Conservation (phyloP, 108 stramenopile species). For the Nitzschia sp. region DNA sequence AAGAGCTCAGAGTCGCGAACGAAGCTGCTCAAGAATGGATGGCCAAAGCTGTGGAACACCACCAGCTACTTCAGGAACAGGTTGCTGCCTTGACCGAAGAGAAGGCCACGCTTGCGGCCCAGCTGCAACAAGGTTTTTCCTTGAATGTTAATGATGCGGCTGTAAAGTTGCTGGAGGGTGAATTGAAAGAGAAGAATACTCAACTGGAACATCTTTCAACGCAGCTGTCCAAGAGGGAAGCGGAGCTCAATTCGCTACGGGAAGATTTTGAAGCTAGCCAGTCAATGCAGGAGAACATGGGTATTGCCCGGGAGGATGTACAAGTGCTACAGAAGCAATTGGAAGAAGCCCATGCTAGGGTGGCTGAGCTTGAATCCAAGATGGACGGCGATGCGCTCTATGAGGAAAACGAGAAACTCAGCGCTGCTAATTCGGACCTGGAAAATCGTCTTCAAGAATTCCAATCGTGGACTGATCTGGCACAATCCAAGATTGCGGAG, state of each 20-base stretch:
- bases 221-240: constrained; percentile 9
- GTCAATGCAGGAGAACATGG: too few species aligned
- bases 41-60: constrained; percentile 73
- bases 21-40: constrained; percentile 80
- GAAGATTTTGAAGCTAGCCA: too few species aligned
- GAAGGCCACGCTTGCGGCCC: constrained; percentile 23
- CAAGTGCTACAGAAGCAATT: constrained; percentile 29
- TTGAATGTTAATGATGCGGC: constrained; percentile 4
- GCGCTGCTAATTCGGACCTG: constrained; percentile 28
- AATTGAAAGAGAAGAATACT: not conserved
- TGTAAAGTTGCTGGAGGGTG: not conserved
- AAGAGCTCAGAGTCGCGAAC: constrained; percentile 54
- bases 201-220: constrained; percentile 20
- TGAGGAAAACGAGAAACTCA: constrained; percentile 21
- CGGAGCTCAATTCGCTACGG: constrained; percentile 29
- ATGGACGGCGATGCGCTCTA: not conserved
- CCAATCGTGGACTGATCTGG: constrained; percentile 57
- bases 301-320: constrained; percentile 32
- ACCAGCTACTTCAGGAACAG: constrained; percentile 51
- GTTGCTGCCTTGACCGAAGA: constrained; percentile 39
- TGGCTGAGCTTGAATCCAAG: not conserved
- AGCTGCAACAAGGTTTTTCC: not conserved
- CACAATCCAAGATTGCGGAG: constrained; percentile 54
- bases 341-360: not conserved
- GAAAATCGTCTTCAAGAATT: constrained; percentile 52